Evolutionary conservation across 371 early-diverging fungal species (phyloP), one percentile per base, ranked within the genome.

Genomic region (Lichtheimia corymbifera): DNA sequence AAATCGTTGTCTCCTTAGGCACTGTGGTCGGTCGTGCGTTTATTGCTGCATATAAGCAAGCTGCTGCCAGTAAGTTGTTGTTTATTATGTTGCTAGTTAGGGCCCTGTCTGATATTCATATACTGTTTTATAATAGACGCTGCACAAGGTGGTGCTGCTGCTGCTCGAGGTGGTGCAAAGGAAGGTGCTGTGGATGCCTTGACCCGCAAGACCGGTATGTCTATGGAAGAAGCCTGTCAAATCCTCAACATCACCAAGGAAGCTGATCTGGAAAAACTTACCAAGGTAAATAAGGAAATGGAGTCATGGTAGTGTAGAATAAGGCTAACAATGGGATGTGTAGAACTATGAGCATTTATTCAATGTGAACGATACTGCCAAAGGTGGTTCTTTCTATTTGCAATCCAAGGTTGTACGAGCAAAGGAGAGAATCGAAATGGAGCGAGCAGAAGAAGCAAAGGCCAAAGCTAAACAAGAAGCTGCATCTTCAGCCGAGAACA

Each of bases 331-430:
- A 3, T 56, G 22, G 3, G 11, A 0, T 44, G 41, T 30, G 1
- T 74, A 94, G 91, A 90, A 88, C 69, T 98, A 92, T 67, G 92
- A 93, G n/a, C 91, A 92, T 67, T 70, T 97, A 68, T 95, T 92
- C 75, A 87, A 86, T 49, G 86, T 81, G 17, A 98, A 98, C 73
- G 96, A 97, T 68, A 83, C 90, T 40, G 72, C 85, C 4, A 83
- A 83, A 50, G 96, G 96, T 28, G 97, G 97, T 9, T 93, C 96
- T 2, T 91, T 96, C 57, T 98, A 97, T 71, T 61, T 98, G 56
- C 97, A 97, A 65, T 91, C 94, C 30, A 98, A 98, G 73, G 89
- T 98, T 0, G 88, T 91, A 18, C 76, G 96, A 51, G 99, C 99
- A 24, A 91, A 91, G 64, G 96, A 97, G 71, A 88, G 97, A 70